Percentiles rank a stretch among this genome's conserved stretches.
Conservation (phyloP, 2,329 filamentous ascomycete species). For the Cladorrhinum sp. region DNA sequence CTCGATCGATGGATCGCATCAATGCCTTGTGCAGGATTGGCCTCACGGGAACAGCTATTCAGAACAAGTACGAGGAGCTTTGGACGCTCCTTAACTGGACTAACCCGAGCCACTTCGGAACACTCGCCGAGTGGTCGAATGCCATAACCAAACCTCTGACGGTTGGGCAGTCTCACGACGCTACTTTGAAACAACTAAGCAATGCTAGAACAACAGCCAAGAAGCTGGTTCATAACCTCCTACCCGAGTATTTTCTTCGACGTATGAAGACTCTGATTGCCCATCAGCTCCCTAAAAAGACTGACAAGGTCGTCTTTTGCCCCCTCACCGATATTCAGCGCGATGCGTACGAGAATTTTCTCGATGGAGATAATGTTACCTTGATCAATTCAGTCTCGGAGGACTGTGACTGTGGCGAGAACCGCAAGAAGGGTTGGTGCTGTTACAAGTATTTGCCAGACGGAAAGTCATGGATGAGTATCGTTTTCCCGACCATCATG, state of each 20-base stretch:
- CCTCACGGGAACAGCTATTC: constrained; percentile 91
- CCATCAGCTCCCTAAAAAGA: constrained; percentile 90
- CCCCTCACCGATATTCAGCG: constrained; percentile 79
- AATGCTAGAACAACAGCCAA: constrained; percentile 77
- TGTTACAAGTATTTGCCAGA: constrained; percentile 61
- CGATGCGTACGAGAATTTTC: constrained; percentile 77
- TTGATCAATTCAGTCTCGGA: constrained; percentile 67
- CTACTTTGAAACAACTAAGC: constrained; percentile 77
- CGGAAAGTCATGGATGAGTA: constrained; percentile 64
- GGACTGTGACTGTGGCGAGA: constrained; percentile 66
- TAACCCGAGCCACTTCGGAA: constrained; percentile 71
- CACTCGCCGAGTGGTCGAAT: constrained; percentile 70
- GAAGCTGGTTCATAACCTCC: constrained; percentile 79
- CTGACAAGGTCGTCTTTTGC: constrained; percentile 91
- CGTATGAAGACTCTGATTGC: constrained; percentile 92
- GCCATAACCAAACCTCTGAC: constrained; percentile 77
- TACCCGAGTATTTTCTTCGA: constrained; percentile 86
- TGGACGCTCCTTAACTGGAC: constrained; percentile 98
- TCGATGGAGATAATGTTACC: constrained; percentile 68
- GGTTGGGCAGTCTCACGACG: constrained; percentile 88
- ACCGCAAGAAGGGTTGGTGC: constrained; percentile 76
- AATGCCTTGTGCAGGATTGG: constrained; percentile 92
- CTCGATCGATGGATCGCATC: constrained; percentile 82
- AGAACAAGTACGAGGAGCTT: constrained; percentile 96
- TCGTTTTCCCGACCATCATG: constrained; percentile 82